phyloP scores from a whole-genome alignment of 192 early-diverging fungal species.

The Backusella macrospora region DNA sequence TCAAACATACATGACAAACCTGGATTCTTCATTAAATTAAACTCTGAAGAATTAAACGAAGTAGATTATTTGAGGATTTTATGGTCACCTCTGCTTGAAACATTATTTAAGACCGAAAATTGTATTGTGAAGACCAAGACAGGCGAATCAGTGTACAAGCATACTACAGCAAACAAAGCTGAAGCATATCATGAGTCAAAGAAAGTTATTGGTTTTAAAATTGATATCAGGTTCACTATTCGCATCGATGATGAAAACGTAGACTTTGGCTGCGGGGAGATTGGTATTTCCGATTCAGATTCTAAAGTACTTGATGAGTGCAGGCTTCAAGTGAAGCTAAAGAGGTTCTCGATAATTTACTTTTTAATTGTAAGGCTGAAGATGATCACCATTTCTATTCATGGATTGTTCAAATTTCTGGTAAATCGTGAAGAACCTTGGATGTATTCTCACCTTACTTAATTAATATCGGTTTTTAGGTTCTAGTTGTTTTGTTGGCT shows the following conservation, averaged over 20 bases:
- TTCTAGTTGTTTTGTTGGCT: not conserved
- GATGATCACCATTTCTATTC: not conserved
- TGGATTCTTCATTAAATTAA: not conserved
- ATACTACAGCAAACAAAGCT: not conserved
- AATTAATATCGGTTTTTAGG: not conserved
- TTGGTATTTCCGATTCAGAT: not conserved
- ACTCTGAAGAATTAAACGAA: not conserved
- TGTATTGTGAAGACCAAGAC: not conserved
- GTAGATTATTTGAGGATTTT: not conserved
- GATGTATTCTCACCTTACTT: not conserved
- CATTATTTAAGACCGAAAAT: not conserved
- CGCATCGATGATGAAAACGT: not conserved
- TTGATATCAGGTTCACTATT: not conserved
- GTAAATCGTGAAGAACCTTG: not conserved
- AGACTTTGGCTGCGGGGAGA: not conserved
- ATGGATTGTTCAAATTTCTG: not conserved
- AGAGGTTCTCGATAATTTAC: not conserved
- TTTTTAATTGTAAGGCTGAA: not conserved
- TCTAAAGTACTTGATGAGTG: not conserved
- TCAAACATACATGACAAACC: not conserved
- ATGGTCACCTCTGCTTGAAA: not conserved
- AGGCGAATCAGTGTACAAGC: not conserved
- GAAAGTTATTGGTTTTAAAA: not conserved
- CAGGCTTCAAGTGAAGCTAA: not conserved
- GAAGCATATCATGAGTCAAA: not conserved